phyloP scores from a whole-genome alignment of 345 rosid species.

The Bretschneidera sinensis region DNA sequence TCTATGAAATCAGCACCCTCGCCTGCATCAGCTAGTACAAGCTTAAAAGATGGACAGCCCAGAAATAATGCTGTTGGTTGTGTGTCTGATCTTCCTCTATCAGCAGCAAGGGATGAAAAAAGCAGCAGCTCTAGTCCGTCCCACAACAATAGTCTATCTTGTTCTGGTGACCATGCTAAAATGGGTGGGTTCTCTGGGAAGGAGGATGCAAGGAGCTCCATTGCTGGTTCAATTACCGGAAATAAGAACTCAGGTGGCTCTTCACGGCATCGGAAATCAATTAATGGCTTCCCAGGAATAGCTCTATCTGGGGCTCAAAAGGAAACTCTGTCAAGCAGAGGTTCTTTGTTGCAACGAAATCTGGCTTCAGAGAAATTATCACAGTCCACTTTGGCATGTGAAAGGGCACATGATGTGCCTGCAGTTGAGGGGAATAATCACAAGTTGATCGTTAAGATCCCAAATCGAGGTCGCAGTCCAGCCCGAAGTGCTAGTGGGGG shows the following conservation, averaged over 20 bases:
- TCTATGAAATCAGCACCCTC: slow-evolving; percentile 46
- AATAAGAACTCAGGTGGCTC: slow-evolving; percentile 43
- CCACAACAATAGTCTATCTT: slow-evolving; percentile 70
- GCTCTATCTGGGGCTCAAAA: slow-evolving; percentile 32
- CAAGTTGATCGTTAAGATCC: slow-evolving; percentile 66
- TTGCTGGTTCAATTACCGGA: slow-evolving; percentile 44
- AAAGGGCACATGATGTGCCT: no score
- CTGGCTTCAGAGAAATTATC: slow-evolving; percentile 49
- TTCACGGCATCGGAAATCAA: slow-evolving; percentile 49
- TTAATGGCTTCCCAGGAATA: slow-evolving; percentile 46
- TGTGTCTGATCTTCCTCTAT: slow-evolving; percentile 35
- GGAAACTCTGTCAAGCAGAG: slow-evolving; percentile 48
- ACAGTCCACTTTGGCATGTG: slow-evolving; percentile 42
- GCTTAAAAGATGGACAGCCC: slow-evolving; percentile 50
- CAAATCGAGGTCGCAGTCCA: slow-evolving; percentile 74
- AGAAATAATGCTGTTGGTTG: slow-evolving; percentile 32
- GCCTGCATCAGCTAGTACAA: slow-evolving; percentile 35
- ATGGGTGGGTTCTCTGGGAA: slow-evolving; percentile 45
- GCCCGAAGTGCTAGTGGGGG: slow-evolving; percentile 63
- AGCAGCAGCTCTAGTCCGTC: slow-evolving; percentile 85
- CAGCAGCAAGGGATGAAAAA: slow-evolving; percentile 58
- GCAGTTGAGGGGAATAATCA: slow-evolving; percentile 52
- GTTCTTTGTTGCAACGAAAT: slow-evolving; percentile 40
- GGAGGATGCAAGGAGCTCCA: slow-evolving; percentile 64
- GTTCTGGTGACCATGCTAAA: slow-evolving; percentile 63